Conservation (phyloP, 768 basidiomycete species). For the Sutorius australiensis region DNA sequence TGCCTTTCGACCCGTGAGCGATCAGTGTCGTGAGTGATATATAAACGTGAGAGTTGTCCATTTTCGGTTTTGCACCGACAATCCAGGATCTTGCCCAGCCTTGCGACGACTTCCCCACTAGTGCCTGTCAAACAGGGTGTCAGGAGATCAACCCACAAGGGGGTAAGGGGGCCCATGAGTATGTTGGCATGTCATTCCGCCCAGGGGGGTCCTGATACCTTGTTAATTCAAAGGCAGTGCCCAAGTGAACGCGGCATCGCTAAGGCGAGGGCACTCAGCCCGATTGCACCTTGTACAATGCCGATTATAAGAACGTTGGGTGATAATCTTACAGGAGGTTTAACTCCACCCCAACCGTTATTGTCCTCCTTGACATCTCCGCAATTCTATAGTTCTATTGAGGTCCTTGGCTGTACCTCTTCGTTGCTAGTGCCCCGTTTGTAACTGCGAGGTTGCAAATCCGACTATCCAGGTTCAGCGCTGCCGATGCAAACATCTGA, state of each 20-base stretch:
- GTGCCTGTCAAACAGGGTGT: conserved; percentile 33
- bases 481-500: conserved; percentile 46
- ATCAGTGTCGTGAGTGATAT: conserved; percentile 34
- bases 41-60: conserved; percentile 32
- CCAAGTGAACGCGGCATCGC: conserved; percentile 35
- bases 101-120: conserved; percentile 21
- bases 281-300: conserved; percentile 27
- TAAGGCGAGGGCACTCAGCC: conserved; percentile 26
- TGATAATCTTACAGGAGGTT: conserved; percentile 35
- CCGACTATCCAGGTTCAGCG: conserved; percentile 4
- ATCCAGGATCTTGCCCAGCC: conserved; percentile 29
- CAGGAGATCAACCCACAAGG: conserved; percentile 26
- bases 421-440: conserved; percentile 7
- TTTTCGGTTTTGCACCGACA: conserved; percentile 27
- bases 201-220: conserved; percentile 27
- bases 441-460: conserved; percentile 2
- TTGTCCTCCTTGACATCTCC: conserved; percentile 22
- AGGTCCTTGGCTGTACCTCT: conserved; percentile 13
- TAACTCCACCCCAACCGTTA: conserved; percentile 35
- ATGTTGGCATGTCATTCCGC: conserved; percentile 35
- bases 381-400: conserved; percentile 10
- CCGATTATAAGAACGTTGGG: conserved; percentile 35
- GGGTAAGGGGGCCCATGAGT: conserved; percentile 25
- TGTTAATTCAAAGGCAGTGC: conserved; percentile 33
- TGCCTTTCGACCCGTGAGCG: conserved; percentile 23